phyloP scores from a whole-genome alignment of 2,329 filamentous ascomycete genomes.

The Cadophora gregata region DNA sequence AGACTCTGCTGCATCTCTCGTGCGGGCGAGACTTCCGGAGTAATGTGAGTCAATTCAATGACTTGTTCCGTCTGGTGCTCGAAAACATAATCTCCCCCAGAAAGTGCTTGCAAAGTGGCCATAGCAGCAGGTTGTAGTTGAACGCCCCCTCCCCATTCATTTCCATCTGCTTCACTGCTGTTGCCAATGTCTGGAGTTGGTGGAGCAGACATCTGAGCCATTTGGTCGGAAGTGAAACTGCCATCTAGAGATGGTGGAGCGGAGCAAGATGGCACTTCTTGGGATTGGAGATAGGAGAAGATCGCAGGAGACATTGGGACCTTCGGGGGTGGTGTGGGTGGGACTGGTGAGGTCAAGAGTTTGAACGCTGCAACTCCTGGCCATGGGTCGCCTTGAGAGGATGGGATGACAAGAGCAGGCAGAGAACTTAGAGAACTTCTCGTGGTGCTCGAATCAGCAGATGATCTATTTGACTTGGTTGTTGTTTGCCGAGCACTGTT shows the following conservation, averaged over 20 bases:
- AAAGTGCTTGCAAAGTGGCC: conserved; percentile 78
- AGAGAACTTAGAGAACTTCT: conserved; percentile 45
- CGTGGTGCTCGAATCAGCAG: conserved; percentile 34
- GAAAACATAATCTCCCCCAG: conserved; percentile 64
- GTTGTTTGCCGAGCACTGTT: conserved; percentile 42
- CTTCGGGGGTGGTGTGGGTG: conserved; percentile 67
- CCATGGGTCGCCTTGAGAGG: conserved; percentile 49
- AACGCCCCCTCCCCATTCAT: conserved; percentile 72
- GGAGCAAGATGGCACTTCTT: conserved; percentile 74
- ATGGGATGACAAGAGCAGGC: conserved; percentile 57
- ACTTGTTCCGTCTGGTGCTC: conserved; percentile 62
- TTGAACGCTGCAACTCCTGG: conserved; percentile 54
- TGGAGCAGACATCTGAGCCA: conserved; percentile 82
- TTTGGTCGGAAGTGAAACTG: conserved; percentile 85
- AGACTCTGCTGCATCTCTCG: conserved; percentile 60
- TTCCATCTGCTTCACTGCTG: conserved; percentile 59
- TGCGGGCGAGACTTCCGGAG: conserved; percentile 43
- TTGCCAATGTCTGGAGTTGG: conserved; percentile 77
- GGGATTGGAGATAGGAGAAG: conserved; percentile 72
- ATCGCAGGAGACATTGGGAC: conserved; percentile 79
- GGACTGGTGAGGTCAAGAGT: conserved; percentile 62
- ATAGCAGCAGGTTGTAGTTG: conserved; percentile 81
- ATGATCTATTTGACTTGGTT: conserved; percentile 42
- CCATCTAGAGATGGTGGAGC: conserved; percentile 85
- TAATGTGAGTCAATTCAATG: conserved; percentile 52